Evolutionary conservation across 352 stramenopile genomes (phyloP).

Genomic region (Globisporangium nagaii): DNA sequence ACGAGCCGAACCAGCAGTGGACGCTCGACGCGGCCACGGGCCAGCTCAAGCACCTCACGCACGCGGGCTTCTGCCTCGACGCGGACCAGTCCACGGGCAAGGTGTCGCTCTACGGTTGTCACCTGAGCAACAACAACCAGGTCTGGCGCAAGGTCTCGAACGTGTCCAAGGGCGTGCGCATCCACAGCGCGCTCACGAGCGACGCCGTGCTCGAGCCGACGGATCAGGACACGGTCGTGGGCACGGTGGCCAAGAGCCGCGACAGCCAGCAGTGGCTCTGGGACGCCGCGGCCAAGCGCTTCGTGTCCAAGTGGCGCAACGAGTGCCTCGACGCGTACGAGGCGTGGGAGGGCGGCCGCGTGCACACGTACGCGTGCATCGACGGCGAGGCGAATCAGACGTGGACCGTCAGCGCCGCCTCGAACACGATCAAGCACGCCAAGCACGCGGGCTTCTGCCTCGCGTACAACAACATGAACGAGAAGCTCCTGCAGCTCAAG

Average conservation of each 20-base stretch:
- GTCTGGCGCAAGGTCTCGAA: conserved; percentile 32
- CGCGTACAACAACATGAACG: conserved; percentile 33
- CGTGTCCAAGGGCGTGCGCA: conserved; percentile 22
- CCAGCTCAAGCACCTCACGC: conserved; percentile 37
- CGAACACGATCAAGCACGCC: conserved; percentile 38
- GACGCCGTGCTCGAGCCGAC: conserved; percentile 28
- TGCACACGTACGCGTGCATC: conserved; percentile 57
- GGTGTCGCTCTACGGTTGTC: conserved; percentile 40
- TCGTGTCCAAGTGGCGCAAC: conserved; percentile 38
- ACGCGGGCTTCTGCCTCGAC: conserved; percentile 58
- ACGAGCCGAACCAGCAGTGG: conserved; percentile 46
- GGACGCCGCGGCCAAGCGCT: conserved; percentile 29
- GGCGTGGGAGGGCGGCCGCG: conserved; percentile 35
- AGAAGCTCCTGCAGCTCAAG: conserved; percentile 47
- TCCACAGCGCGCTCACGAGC: conserved; percentile 19
- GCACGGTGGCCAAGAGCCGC: conserved; percentile 5
- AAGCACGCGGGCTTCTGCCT: conserved; percentile 47
- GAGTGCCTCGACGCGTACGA: conserved; percentile 64
- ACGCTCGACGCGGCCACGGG: conserved; percentile 26
- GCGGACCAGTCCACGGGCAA: conserved; percentile 27
- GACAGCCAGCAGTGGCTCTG: conserved; percentile 42
- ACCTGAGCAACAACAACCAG: conserved; percentile 59
- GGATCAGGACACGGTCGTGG: conserved; percentile 25
- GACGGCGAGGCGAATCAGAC: conserved; percentile 46
- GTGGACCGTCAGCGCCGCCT: conserved; percentile 43